Evolutionary conservation across 768 basidiomycete genomes (phyloP), one percentile per base, ranked within the genome.

Genomic region (Nevesoporus exiguus): DNA sequence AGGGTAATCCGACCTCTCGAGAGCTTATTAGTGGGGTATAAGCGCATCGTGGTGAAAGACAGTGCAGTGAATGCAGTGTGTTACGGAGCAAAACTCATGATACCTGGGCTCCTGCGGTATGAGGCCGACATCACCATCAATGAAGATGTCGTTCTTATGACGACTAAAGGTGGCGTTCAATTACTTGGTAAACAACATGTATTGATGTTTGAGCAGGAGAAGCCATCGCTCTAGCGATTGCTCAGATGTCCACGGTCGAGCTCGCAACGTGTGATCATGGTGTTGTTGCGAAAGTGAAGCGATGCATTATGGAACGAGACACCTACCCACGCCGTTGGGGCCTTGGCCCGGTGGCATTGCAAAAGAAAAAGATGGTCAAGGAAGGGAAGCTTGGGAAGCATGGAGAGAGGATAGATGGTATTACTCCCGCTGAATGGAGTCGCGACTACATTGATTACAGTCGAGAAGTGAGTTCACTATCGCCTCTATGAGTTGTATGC

Each of bases 81-180:
- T 76, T 98, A 99, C 72, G 97, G 97, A 59, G 97, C 97, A 53
- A 98, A 98, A 73, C 86, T 99, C 66, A 99, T 99, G 97, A 93
- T 99, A 63, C 97, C 97, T 60, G 97, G 97, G 70, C 80, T 99
- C 41, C 80, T 99, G 51, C 90, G 97, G 64, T 99, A 98, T 70
- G 93, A 98, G 71, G 84, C 86, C 34, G 96, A 97, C 68, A 98
- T 98, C 60, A 84, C 92, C 58, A 74, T 97, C 50, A 83, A 96
- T 68, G 96, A 98, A 71, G 96, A 98, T 71, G 87, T 98, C 37
- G 95, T 98, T 41, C 75, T 98, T 59, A 98, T 98, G 94, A 98
- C 96, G 47, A 98, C 96, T 36, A 98, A 98, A 80, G 96, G 94
- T 84, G 54, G 58, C 14, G 60, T 59, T 34, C 33, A 21, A 48